Percentiles rank a stretch among this genome's conserved stretches.
Conservation (phyloP, 2,329 filamentous ascomycete genomes). For the Aspergillus puulaauensis region DNA sequence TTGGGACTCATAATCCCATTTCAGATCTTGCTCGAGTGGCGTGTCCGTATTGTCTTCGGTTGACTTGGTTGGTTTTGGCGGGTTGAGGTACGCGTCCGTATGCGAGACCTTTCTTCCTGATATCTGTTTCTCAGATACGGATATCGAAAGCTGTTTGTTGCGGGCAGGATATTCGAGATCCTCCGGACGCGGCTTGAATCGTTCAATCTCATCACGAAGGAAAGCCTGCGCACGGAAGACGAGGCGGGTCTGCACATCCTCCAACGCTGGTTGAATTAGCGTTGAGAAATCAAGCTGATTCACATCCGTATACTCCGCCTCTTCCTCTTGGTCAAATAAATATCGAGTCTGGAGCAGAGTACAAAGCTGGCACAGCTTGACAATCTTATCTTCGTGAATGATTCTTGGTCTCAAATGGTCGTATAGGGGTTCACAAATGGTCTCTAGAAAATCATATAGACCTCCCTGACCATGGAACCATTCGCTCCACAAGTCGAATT, state of each 20-base stretch:
- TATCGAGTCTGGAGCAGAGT: conserved; percentile 66
- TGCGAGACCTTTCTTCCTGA: conserved; percentile 55
- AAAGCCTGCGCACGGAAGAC: conserved; percentile 65
- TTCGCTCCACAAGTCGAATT: conserved; percentile 66
- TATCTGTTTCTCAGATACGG: conserved; percentile 46
- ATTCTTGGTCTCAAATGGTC: conserved; percentile 65
- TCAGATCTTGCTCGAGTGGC: conserved; percentile 41
- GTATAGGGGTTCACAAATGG: conserved; percentile 66
- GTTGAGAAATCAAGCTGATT: conserved; percentile 62
- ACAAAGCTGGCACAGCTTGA: conserved; percentile 67
- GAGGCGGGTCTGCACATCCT: conserved; percentile 66
- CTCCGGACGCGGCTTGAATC: conserved; percentile 63
- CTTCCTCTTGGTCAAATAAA: conserved; percentile 59
- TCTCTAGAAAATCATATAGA: conserved; percentile 66
- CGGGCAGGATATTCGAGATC: conserved; percentile 64
- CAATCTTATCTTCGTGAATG: conserved; percentile 65
- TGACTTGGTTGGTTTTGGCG: conserved; percentile 49
- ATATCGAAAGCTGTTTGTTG: conserved; percentile 45
- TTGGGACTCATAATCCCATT: conserved; percentile 57
- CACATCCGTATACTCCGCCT: conserved; percentile 49
- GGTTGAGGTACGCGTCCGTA: conserved; percentile 36
- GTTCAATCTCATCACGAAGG: conserved; percentile 66
- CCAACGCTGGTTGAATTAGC: conserved; percentile 63
- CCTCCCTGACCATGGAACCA: conserved; percentile 65
- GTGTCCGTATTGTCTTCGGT: conserved; percentile 53